These are phyloP conservation scores for Diplogelasinospora grovesii DNA, from an alignment of 495 filamentous ascomycete genomes.

Conservation along the genomic window DNA sequence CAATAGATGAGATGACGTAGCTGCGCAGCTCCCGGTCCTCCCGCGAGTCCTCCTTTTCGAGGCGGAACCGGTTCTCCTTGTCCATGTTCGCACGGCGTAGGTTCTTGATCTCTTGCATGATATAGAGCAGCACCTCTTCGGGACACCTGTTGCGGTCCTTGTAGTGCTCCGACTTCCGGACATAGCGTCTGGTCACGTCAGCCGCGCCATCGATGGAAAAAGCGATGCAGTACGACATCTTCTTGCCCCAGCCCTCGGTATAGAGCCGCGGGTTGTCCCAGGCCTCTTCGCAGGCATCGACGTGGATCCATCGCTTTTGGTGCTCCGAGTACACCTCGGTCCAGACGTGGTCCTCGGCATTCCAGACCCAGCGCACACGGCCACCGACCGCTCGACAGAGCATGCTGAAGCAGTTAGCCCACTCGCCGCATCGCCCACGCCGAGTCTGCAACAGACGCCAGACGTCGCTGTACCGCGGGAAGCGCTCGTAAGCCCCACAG, in stretches of 20 bases:
- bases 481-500: conserved; percentile 77
- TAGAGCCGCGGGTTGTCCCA: conserved; percentile 96
- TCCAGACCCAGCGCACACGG: conserved; percentile 97
- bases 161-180: conserved; percentile 72
- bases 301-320: conserved; percentile 91
- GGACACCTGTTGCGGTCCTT: conserved; percentile 64
- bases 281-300: conserved; percentile 87
- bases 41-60: conserved; percentile 81
- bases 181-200: conserved; percentile 93
- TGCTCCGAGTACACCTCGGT: conserved; percentile 96
- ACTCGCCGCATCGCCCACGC: conserved; percentile 84
- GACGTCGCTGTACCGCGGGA: conserved; percentile 91
- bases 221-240: conserved; percentile 93
- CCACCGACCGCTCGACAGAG: conserved; percentile 87
- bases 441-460: conserved; percentile 85
- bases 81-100: conserved; percentile 69
- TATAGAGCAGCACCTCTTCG: conserved; percentile 83
- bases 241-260: conserved; percentile 88
- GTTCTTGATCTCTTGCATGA: conserved; percentile 81
- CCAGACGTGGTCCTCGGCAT: conserved; percentile 95
- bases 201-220: conserved; percentile 93
- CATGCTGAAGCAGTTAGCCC: conserved; percentile 99
- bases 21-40: conserved; percentile 77
- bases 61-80: conserved; percentile 71
- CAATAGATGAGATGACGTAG: conserved; percentile 67